Base-by-base conservation (phyloP, 2,329 filamentous ascomycete genomes). In the Alternaria sp. region DNA sequence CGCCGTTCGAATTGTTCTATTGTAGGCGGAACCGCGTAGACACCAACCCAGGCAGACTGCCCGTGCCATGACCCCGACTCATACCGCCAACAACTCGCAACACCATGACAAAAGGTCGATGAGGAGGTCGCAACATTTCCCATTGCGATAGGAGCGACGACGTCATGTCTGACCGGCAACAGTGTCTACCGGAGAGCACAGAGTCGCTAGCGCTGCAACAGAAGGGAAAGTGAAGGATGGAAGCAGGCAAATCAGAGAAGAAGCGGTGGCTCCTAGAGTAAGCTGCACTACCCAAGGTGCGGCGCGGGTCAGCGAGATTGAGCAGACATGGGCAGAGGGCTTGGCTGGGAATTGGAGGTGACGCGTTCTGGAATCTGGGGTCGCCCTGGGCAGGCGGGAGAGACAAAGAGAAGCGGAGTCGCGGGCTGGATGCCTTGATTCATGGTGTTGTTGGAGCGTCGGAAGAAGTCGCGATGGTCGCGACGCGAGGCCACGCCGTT, bases 231-330 rank as follows among this genome's bases (percentile, higher is more conserved):
- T 54, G 53, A 50, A 26, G 7, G 41, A 20, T 47, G 25, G 51
- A 28, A 45, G 45, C 11, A 54, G 53, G 46, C 47, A 58, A 49
- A 61, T 23, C 49, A n/a, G 44, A 44, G 37, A 45, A 50, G 45
- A 28, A 65, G 62, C 57, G 65, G 65, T 65, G 62, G 62, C 60
- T 55, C 57, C 23, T 46, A 30, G 54, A 43, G 58, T 60, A 62
- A 60, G 61, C 62, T n/a, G 41, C 14, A 46, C 30, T n/a, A 18
- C 41, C 21, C 54, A 56, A 41, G 43, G 51, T 62, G 62, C 60
- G 58, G 67, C 65, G 37, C 61, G 51, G 66, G 66, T 66, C 56
- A 62, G 63, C 56, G 37, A 47, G 44, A 55, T 50, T 54, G 58
- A 54, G 49, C 7, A 54, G 28, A 55, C 30, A 56, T 54, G 47